Evolutionary conservation across 768 basidiomycete genomes (phyloP).

Genomic region (Dictyophora rubrovolvata): DNA sequence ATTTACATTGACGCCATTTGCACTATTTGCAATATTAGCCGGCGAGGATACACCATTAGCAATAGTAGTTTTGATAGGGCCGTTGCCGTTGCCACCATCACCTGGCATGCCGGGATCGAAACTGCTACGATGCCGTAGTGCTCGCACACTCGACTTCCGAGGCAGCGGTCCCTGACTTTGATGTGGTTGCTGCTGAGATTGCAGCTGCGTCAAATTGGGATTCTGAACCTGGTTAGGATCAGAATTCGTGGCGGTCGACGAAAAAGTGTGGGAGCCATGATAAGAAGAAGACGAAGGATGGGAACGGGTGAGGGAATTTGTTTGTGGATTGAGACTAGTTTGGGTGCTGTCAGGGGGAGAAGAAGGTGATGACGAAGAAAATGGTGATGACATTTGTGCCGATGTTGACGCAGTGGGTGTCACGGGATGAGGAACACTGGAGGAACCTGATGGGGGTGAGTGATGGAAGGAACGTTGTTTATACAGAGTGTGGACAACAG

Average conservation of each 20-base stretch:
- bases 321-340: neutral
- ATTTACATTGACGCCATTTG: too few relatives aligned
- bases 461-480: conserved; percentile 9
- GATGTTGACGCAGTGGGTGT: neutral
- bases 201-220: neutral
- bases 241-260: neutral
- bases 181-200: neutral
- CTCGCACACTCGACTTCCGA: neutral
- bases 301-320: neutral
- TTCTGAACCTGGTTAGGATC: neutral
- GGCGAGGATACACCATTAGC: neutral
- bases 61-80: neutral
- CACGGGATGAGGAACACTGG: neutral
- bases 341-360: neutral
- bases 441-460: neutral
- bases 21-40: neutral
- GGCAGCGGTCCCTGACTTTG: neutral
- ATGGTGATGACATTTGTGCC: neutral
- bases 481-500: neutral
- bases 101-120: neutral
- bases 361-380: too few relatives aligned
- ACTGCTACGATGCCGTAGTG: conserved; percentile 1
- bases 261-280: neutral
- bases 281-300: neutral
- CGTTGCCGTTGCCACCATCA: neutral